Conservation (phyloP, 2,329 filamentous ascomycete genomes). For the Colletotrichum euphorbiae region DNA sequence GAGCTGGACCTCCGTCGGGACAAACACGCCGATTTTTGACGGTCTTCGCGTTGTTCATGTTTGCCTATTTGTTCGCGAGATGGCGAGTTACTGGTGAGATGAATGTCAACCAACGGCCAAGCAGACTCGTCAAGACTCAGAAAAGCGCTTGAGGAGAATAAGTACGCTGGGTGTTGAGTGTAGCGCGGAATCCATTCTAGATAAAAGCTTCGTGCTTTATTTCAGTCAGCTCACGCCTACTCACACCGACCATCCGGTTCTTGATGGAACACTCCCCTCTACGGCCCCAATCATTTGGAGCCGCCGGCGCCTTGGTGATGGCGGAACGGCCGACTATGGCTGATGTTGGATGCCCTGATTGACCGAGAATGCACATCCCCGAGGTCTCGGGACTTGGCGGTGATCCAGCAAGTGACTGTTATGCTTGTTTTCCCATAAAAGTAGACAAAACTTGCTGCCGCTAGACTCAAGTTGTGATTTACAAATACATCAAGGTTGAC, state of each 20-base stretch:
- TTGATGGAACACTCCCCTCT: background rate
- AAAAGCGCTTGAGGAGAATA: too few relatives aligned
- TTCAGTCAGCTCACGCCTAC: background rate
- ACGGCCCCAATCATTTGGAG: background rate
- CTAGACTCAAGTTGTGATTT: too few relatives aligned
- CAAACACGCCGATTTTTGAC: constrained; percentile 63
- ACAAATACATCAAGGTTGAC: too few relatives aligned
- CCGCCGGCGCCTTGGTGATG: background rate
- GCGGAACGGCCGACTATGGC: constrained; percentile 12
- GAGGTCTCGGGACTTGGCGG: constrained; percentile 42
- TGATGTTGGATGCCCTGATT: constrained; percentile 43
- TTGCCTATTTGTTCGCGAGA: too few relatives aligned
- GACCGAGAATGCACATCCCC: constrained; percentile 44
- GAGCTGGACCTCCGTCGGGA: constrained; percentile 59
- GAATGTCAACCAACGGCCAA: too few relatives aligned
- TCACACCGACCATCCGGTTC: background rate
- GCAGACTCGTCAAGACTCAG: too few relatives aligned
- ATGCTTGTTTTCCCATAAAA: background rate
- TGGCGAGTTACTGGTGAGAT: too few relatives aligned
- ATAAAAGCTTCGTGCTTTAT: background rate
- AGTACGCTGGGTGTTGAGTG: too few relatives aligned
- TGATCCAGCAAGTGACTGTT: background rate
- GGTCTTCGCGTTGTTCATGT: constrained; percentile 41
- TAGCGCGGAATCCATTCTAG: background rate
- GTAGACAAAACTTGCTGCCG: too few relatives aligned